Conservation (phyloP, 495 filamentous ascomycete genomes). For the Talaromyces trachyspermus region DNA sequence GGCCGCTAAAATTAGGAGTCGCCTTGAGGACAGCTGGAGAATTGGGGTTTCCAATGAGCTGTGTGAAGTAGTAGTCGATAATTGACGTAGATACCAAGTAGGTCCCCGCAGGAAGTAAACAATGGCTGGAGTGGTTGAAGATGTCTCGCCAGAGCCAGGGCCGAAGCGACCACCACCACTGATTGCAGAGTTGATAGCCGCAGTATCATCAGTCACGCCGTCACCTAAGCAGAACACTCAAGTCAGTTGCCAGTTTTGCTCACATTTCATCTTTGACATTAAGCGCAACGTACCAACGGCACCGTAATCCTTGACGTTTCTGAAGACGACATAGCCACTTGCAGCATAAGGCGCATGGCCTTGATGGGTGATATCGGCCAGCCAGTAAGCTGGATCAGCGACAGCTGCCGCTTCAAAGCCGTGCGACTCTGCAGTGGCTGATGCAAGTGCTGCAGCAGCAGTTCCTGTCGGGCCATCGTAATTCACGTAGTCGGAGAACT, state of each 20-base stretch:
- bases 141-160: conserved; percentile 33
- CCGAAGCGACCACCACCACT: conserved; percentile 44
- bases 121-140: conserved; percentile 50
- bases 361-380: conserved; percentile 57
- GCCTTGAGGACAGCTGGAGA: conserved; percentile 59
- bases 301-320: conserved; percentile 52
- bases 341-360: conserved; percentile 39
- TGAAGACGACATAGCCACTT: conserved; percentile 43
- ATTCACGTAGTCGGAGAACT: conserved; percentile 12
- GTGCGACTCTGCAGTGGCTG: conserved; percentile 3
- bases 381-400: conserved; percentile 50
- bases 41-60: conserved; percentile 62
- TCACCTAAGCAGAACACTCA: conserved; percentile 34
- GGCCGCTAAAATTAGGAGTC: conserved; percentile 51
- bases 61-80: conserved; percentile 54
- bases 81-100: conserved; percentile 54
- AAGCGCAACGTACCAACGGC: conserved; percentile 46
- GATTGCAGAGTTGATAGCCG: conserved; percentile 56
- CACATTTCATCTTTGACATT: no score
- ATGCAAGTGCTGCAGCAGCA: conserved; percentile 3
- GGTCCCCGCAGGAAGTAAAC: conserved; percentile 58
- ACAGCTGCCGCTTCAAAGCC: conserved; percentile 13
- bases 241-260: no score
- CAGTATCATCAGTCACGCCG: conserved; percentile 59
- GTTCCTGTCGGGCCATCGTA: conserved; percentile 12